Percentiles rank a stretch among this genome's conserved stretches.
Conservation (phyloP, 2,329 filamentous ascomycete genomes). For the Ophiostoma pallidulum region DNA sequence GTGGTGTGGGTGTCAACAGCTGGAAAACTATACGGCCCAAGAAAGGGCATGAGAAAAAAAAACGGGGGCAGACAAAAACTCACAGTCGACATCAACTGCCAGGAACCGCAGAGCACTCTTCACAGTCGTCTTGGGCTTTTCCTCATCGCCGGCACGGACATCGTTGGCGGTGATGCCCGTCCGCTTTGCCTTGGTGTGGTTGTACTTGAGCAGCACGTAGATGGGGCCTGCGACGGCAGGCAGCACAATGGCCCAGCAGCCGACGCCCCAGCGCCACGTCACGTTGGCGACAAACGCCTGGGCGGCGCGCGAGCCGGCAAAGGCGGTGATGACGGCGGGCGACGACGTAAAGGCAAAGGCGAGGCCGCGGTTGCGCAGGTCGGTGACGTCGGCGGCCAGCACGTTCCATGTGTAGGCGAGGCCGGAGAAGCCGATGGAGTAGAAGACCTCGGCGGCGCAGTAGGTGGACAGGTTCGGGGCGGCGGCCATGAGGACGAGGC, state of each 20-base stretch:
- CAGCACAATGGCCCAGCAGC: slow-evolving; percentile 48
- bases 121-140: slow-evolving; percentile 33
- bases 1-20: slow-evolving; percentile 52
- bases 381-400: slow-evolving; percentile 55
- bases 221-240: slow-evolving; percentile 49
- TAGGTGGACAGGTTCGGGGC: slow-evolving; percentile 44
- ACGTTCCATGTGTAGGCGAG: slow-evolving; percentile 26
- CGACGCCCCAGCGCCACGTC: slow-evolving; percentile 56
- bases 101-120: slow-evolving; percentile 30
- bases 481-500: slow-evolving; percentile 50
- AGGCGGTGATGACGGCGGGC: slow-evolving; percentile 53
- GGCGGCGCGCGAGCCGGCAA: slow-evolving; percentile 18
- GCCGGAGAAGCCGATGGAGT: slow-evolving; percentile 50
- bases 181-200: slow-evolving; percentile 46
- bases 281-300: slow-evolving; percentile 39
- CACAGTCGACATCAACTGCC: slow-evolving; percentile 3
- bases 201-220: slow-evolving; percentile 43
- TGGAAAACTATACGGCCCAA: too few species aligned
- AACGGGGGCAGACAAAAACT: slow-evolving; percentile 34
- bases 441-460: slow-evolving; percentile 42
- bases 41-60: slow-evolving; percentile 24
- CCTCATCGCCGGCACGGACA: neutral
- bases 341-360: slow-evolving; percentile 52
- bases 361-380: slow-evolving; percentile 52
- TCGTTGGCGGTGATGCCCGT: slow-evolving; percentile 38